Conservation (phyloP, 805 yeast genomes). For the Babjeviella inositovora region DNA sequence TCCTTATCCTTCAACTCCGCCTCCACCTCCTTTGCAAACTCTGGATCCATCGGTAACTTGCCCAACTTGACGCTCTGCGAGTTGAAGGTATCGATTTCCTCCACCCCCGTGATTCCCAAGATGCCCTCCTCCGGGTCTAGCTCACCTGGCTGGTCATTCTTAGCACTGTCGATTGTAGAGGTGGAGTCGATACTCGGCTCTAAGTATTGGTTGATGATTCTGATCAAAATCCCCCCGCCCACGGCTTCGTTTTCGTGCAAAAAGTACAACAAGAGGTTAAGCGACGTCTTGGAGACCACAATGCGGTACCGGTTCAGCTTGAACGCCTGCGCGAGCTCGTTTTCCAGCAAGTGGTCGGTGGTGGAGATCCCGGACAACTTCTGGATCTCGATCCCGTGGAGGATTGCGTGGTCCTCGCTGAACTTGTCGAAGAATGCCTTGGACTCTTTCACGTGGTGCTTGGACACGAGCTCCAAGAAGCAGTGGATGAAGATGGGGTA, state of each 20-base stretch:
- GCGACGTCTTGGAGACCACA: conserved; percentile 66
- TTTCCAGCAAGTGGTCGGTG: conserved; percentile 70
- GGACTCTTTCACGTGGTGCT: conserved; percentile 44
- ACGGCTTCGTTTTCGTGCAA: conserved; percentile 82
- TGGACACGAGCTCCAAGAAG: conserved; percentile 62
- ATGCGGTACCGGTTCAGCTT: conserved; percentile 59
- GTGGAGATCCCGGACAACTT: conserved; percentile 60
- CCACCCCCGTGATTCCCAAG: conserved; percentile 21
- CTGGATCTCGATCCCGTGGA: conserved; percentile 67
- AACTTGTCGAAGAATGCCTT: conserved; percentile 64
- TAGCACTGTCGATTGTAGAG: conserved; percentile 20
- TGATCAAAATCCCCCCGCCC: conserved; percentile 79
- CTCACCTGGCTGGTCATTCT: conserved; percentile 23
- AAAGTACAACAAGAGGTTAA: conserved; percentile 72
- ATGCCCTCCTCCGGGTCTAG: conserved; percentile 35
- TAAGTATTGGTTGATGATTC: conserved; percentile 76
- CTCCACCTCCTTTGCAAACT: conserved; percentile 69
- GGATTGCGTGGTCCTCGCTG: conserved; percentile 52
- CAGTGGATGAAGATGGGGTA: conserved; percentile 91
- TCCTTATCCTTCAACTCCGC: conserved; percentile 73
- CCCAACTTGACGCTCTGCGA: conserved; percentile 69
- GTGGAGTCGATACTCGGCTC: conserved; percentile 28
- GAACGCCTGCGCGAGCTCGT: conserved; percentile 66
- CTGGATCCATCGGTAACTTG: conserved; percentile 73
- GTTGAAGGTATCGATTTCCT: conserved; percentile 44